Evolutionary conservation across 1,139 yeast genomes (phyloP).

Genomic region (Candida tropicalis): DNA sequence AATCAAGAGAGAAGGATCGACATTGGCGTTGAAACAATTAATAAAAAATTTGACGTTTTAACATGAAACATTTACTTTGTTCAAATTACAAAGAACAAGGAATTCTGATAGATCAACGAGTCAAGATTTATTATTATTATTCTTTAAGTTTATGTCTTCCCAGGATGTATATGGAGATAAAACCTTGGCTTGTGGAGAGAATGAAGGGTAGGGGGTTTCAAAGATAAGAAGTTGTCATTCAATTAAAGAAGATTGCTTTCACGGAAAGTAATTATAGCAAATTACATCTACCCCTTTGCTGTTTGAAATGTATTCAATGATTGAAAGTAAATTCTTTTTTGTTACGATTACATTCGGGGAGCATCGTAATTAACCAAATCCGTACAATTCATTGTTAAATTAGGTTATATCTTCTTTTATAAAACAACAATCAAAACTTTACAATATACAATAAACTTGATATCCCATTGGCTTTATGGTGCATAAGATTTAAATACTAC

Average conservation of each 20-base stretch:
- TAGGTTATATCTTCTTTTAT: too few species aligned
- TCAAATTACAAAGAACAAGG: neutral
- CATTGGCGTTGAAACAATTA: conserved; percentile 1
- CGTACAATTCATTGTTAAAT: neutral
- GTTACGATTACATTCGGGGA: conserved; percentile 3
- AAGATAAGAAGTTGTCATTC: too few species aligned
- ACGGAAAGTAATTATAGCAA: too few species aligned
- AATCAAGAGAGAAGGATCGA: neutral
- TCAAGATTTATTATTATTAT: neutral
- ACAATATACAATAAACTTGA: too few species aligned
- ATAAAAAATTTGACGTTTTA: neutral
- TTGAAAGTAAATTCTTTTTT: conserved; percentile 1
- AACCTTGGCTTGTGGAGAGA: too few species aligned
- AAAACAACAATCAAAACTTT: too few species aligned
- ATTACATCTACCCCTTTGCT: neutral
- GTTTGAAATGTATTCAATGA: neutral
- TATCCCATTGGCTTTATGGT: too few species aligned
- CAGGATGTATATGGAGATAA: too few species aligned
- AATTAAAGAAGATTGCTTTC: too few species aligned
- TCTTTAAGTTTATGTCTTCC: too few species aligned
- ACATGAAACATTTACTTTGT: neutral
- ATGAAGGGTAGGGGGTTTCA: too few species aligned
- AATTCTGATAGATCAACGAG: neutral
- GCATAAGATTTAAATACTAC: too few species aligned
- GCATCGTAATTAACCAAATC: neutral